These are phyloP conservation scores for Xylaria intraflava DNA, from an alignment of 495 filamentous ascomycete species.

Conservation along the genomic window DNA sequence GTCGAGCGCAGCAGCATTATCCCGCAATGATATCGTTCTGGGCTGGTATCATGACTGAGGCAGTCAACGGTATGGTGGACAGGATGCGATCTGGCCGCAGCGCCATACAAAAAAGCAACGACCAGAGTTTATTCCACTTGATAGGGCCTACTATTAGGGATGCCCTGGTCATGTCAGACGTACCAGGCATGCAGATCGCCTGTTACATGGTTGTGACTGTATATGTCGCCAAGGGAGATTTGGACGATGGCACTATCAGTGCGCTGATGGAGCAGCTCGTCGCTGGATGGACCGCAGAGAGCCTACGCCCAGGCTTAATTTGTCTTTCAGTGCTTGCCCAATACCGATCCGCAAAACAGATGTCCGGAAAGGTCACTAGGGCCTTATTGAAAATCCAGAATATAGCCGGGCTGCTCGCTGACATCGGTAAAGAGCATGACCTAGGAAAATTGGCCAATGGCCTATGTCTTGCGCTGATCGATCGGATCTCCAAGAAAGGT, in stretches of 20 bases:
- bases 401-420: slow-evolving; percentile 49
- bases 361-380: slow-evolving; percentile 63
- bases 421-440: slow-evolving; percentile 57
- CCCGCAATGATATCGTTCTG: slow-evolving; percentile 78
- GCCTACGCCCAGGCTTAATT: slow-evolving; percentile 63
- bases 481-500: slow-evolving; percentile 55
- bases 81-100: slow-evolving; percentile 61
- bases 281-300: slow-evolving; percentile 64
- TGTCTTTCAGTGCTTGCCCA: slow-evolving; percentile 77
- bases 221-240: slow-evolving; percentile 68
- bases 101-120: slow-evolving; percentile 60
- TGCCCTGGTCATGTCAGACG: slow-evolving; percentile 62
- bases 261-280: slow-evolving; percentile 83
- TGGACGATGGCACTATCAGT: slow-evolving; percentile 67
- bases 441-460: slow-evolving; percentile 70
- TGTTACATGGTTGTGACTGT: slow-evolving; percentile 87
- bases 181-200: slow-evolving; percentile 69
- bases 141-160: slow-evolving; percentile 71
- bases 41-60: slow-evolving; percentile 75
- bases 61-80: slow-evolving; percentile 73
- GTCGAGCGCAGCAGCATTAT: slow-evolving; percentile 60
- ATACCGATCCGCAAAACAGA: slow-evolving; percentile 56
- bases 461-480: slow-evolving; percentile 58
- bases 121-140: slow-evolving; percentile 69
- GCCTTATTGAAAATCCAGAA: slow-evolving; percentile 58